Evolutionary conservation across 192 early-diverging fungal species (phyloP).

Genomic region (Coemansia sp.): DNA sequence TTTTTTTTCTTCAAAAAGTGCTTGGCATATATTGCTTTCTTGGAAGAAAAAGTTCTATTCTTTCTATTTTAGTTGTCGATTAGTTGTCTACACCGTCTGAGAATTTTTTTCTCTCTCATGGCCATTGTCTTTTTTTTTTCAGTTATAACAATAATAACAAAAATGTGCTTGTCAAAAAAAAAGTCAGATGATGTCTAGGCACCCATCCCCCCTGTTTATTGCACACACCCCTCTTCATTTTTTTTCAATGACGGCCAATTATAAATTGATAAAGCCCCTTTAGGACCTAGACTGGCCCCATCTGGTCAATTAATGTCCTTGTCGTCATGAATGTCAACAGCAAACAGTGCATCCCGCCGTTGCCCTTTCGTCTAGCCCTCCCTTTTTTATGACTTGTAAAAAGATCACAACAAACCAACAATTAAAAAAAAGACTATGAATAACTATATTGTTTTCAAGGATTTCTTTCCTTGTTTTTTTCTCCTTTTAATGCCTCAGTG

Average conservation of each 20-base stretch:
- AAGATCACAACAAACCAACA: neutral
- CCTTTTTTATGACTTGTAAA: neutral
- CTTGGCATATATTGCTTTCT: neutral
- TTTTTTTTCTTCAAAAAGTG: neutral
- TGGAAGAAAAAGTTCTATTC: neutral
- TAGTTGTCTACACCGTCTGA: constrained; percentile 2
- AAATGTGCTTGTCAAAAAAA: neutral
- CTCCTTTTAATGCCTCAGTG: neutral
- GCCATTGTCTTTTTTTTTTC: neutral
- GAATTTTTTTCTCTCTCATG: neutral
- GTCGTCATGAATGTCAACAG: too few relatives aligned
- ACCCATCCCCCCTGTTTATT: neutral
- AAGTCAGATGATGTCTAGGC: neutral
- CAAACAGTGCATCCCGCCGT: too few relatives aligned
- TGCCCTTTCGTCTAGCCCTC: neutral
- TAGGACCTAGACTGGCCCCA: neutral
- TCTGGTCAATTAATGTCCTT: too few relatives aligned
- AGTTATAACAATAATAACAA: neutral
- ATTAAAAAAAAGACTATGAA: too few relatives aligned
- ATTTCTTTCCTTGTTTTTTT: neutral
- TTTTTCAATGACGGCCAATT: neutral
- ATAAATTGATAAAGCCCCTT: constrained; percentile 3
- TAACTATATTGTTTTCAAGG: neutral
- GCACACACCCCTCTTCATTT: neutral
- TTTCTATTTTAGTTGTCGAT: constrained; percentile 10